Evolutionary conservation across 2,329 filamentous ascomycete genomes (phyloP), one percentile per base, ranked within the genome.

Genomic region (Neospermospora avenae): DNA sequence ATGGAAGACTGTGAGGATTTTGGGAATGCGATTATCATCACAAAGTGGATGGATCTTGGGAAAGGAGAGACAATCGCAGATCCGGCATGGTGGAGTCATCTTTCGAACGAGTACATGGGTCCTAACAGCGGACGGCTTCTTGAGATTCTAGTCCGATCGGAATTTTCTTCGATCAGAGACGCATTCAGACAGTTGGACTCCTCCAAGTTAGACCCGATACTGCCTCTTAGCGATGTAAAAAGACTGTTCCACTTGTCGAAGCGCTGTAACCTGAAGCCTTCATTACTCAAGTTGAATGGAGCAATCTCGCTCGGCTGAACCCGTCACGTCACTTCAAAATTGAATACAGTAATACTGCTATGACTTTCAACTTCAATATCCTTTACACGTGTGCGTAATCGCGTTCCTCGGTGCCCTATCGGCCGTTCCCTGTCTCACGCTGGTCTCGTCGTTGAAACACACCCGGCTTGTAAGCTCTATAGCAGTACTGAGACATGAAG

Each of bases 31-130:
- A 44, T 48, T 42, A 52, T 62, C 18, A 48, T 60, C 55, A 61
- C 58, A 28, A 60, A 59, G 42, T 63, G 59, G 61, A 58, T 61
- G 58, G 61, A 63, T 61, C 58, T 63, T 57, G 61, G 61, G 28
- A 59, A 61, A 58, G 61, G 61, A 52, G 46, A 59, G 37, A 59
- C 55, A 28, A 54, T 59, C 37, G 39, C 60, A 41, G 61, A 63
- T 59, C 58, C 61, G 31, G 57, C 54, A 57, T 63, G 59, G 61
- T 57, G 35, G 52, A 61, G 58, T 49, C 61, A 61, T 61, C 61
- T 63, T 52, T 42, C 37, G 51, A 37, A 61, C 24, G 31, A 45
- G 37, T 60, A 60, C 46, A 48, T 46, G 22, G 41, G 41, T 55
- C 39, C 52, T 55, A 55, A 52, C 51, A 54, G 37, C 37, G 51